Percentiles rank a stretch among this genome's conserved stretches.
Evolutionary conservation across 2,329 filamentous ascomycete genomes (phyloP).

Genomic region (Aspergillus sp.): DNA sequence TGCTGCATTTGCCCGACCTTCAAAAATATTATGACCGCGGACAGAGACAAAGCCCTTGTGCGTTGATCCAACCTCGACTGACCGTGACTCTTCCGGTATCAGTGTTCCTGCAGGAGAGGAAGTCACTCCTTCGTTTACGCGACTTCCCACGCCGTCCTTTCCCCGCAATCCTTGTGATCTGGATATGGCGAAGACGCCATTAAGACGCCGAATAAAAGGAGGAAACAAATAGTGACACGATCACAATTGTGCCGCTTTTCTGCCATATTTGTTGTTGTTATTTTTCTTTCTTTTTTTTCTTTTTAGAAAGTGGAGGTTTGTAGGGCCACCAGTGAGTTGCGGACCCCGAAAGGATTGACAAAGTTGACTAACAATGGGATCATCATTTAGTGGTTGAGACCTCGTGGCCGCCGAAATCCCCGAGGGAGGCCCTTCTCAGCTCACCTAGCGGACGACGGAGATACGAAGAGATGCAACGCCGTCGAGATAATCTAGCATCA

Average conservation of each 20-base stretch:
- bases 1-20: neutral
- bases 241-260: neutral
- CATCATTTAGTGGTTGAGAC: constrained; percentile 40
- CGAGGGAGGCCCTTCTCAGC: constrained; percentile 61
- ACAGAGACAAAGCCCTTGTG: neutral
- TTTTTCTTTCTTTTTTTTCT: no score
- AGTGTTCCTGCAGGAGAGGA: neutral
- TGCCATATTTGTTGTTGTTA: neutral
- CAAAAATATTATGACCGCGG: neutral
- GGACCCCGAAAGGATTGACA: neutral
- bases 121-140: constrained; percentile 3
- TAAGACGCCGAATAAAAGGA: neutral
- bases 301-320: neutral
- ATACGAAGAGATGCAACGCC: constrained; percentile 66
- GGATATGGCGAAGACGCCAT: constrained; percentile 15
- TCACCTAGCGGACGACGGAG: constrained; percentile 78
- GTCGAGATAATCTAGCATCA: constrained; percentile 67
- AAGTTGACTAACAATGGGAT: constrained; percentile 6
- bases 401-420: constrained; percentile 64
- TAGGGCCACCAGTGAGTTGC: constrained; percentile 26
- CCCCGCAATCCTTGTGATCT: constrained; percentile 11
- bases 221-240: neutral
- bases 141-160: constrained; percentile 6
- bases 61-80: neutral
- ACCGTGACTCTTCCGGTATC: neutral